Evolutionary conservation across 257 asterid species (phyloP), one percentile per base, ranked within the genome.

Genomic region (Primulina huaijiensis): DNA sequence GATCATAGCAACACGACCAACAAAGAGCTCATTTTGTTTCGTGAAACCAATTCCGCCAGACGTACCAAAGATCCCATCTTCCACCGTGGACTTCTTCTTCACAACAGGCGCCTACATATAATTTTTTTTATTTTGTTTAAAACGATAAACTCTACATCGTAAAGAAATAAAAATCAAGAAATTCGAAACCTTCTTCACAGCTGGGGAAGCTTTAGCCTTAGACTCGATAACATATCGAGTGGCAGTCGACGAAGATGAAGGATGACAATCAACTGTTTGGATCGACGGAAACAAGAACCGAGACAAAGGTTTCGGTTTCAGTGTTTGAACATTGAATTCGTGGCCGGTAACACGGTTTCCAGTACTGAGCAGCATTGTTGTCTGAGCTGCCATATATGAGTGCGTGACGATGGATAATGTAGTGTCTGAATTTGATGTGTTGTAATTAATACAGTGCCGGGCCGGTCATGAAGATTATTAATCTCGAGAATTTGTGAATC

Each of bases 21-120:
- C 97, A 78, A 91, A 91, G 75, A 91, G 95, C 79, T 91, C 97
- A 82, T 91, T 91, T 72, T 85, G 86, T 82, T 91, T 91, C 14
- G 96, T 89, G 16, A 91, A 91, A 53, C 97, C 97, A 78, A 91
- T 84, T 53, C 97, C 97, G 58, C 97, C 97, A 0, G 97, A 91
- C 9, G 97, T 91, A 3, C 97, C 97, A 69, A 91, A 91, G 21
- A 91, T 82, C 7, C 97, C 97, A 82, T 91, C 97, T 79, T 91
- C 97, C 11, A 85, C 91, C 85, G 87, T 88, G 0, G 62, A 16
- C 77, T 90, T 90, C 23, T 78, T 72, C 83, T 90, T 87, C 46
- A 77, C 75, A 50, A 71, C 84, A 21, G 58, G 69, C 1, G 65
- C 75, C 89, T 83, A 23, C 25, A 23, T 23, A 0, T 30, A 20